Conservation (phyloP, 352 stramenopile species). For the Sclerospora graminicola region DNA sequence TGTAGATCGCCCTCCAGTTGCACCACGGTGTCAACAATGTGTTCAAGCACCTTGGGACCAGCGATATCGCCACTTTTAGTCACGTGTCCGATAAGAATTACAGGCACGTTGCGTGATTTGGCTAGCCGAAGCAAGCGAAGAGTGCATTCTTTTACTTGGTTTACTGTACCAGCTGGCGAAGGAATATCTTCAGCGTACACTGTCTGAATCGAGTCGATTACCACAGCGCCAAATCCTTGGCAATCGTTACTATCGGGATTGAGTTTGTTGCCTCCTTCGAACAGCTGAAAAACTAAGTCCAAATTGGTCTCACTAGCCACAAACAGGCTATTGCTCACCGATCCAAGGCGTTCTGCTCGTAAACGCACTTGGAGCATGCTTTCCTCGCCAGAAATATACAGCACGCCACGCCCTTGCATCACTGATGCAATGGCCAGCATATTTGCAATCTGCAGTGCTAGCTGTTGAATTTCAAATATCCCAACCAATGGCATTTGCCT, state of each 20-base stretch:
- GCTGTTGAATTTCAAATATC: conserved; percentile 16
- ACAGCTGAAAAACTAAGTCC: conserved; percentile 53
- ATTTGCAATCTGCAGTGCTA: conserved; percentile 91
- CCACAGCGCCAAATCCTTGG: conserved; percentile 50
- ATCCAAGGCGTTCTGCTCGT: conserved; percentile 79
- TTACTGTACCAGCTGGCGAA: conserved; percentile 78
- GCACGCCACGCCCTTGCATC: conserved; percentile 43
- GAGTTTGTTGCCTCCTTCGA: conserved; percentile 24
- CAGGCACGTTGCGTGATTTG: conserved; percentile 87
- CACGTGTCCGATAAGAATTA: conserved; percentile 94
- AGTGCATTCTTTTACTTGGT: conserved; percentile 93
- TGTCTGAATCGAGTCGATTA: conserved; percentile 97
- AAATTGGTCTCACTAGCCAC: conserved; percentile 82
- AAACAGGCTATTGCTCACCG: conserved; percentile 52
- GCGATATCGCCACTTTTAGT: conserved; percentile 96
- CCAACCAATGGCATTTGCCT: too few species aligned
- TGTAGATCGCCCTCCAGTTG: conserved; percentile 90
- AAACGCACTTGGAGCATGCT: conserved; percentile 93
- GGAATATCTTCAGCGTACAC: conserved; percentile 85
- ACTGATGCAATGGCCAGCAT: conserved; percentile 41
- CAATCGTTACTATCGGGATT: background rate
- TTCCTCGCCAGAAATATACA: conserved; percentile 96
- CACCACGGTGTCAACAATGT: conserved; percentile 93
- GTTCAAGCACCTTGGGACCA: conserved; percentile 86
- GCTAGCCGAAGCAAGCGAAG: conserved; percentile 88